These are phyloP conservation scores for Pichia norvegensis DNA, from an alignment of 1,139 yeast species.

Conservation along the genomic window DNA sequence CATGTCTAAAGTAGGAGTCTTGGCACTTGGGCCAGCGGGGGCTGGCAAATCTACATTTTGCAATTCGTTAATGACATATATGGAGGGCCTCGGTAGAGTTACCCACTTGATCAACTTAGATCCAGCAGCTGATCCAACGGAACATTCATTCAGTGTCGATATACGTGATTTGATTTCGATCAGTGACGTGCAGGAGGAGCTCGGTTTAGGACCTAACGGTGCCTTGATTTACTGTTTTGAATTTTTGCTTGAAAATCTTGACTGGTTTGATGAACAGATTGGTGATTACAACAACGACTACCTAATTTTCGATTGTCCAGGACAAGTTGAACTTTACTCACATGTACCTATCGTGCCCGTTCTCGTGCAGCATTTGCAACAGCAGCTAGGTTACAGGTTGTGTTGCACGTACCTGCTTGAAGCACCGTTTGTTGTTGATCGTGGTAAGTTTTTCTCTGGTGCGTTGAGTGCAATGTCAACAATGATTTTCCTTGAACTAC, in stretches of 20 bases:
- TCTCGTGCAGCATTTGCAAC: constrained; percentile 74
- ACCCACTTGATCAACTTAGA: constrained; percentile 93
- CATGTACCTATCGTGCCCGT: constrained; percentile 91
- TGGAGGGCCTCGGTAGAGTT: constrained; percentile 84
- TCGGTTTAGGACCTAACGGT: constrained; percentile 93
- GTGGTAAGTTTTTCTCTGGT: constrained; percentile 88
- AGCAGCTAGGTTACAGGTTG: constrained; percentile 69
- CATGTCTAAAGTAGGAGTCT: constrained; percentile 95
- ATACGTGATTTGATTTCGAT: constrained; percentile 84
- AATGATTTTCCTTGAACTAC: constrained; percentile 88
- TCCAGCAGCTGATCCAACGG: constrained; percentile 95
- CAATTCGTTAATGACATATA: constrained; percentile 75
- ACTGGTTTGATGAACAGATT: constrained; percentile 94
- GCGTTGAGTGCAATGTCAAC: constrained; percentile 97
- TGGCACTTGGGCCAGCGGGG: constrained; percentile 96
- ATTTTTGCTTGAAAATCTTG: constrained; percentile 74
- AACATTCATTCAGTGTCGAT: constrained; percentile 87
- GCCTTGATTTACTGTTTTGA: constrained; percentile 92
- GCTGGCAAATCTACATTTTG: constrained; percentile 94
- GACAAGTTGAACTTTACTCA: constrained; percentile 92
- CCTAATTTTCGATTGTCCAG: constrained; percentile 93
- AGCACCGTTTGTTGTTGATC: constrained; percentile 87
- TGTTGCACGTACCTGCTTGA: constrained; percentile 92
- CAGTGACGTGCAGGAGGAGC: constrained; percentile 95
- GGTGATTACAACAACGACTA: constrained; percentile 93